Base-by-base conservation (phyloP, 208 protist genomes). In the Leishmania arabica region DNA sequence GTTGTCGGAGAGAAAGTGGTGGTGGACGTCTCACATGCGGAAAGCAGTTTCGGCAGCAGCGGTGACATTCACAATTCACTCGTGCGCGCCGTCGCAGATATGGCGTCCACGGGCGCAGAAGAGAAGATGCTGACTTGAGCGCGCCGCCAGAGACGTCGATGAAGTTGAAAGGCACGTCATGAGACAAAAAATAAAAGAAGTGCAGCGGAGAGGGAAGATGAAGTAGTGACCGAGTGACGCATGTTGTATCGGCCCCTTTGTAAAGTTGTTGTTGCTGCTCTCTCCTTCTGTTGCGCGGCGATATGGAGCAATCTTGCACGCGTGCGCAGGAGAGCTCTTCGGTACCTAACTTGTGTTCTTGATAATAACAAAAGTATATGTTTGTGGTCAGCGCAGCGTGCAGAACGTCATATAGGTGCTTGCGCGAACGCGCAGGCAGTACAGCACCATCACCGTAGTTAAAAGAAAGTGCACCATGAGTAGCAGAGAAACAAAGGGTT, bases 381-480 rank as follows among this genome's bases (percentile, higher is more conserved):
- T 11, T 53, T 51, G 45, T 5, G 2, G 5, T 85, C 79, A 95
- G 5, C 83, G 70, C 53, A 95, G 79, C 27, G 74, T 80, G 78
- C 81, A 92, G 77, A 86, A 92, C 8, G 88, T 93, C 42, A 70
- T 89, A 47, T 83, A 89, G 49, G 85, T 84, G 74, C 93, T 93
- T 58, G 85, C 66, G 27, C 90, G 90, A 8, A 93, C 53, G 17
- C 93, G 85, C 42, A 94, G 78, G 40, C 93, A 84, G 84, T 91
- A 96, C 60, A 93, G 34, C n/a, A 89, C 60, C 77, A 96, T 81
- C 68, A 95, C 31, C 27, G 83, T 34, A 24, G 81, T 86, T 6
- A 95, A 65, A 34, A 93, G 75, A 31, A 93, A 82, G 80, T 96
- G 90, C 60, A 94, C 71, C 77, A 92, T 84, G 58, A 94, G 91